Base-by-base conservation (phyloP, 2,329 filamentous ascomycete species). In the Penicillium sp. region DNA sequence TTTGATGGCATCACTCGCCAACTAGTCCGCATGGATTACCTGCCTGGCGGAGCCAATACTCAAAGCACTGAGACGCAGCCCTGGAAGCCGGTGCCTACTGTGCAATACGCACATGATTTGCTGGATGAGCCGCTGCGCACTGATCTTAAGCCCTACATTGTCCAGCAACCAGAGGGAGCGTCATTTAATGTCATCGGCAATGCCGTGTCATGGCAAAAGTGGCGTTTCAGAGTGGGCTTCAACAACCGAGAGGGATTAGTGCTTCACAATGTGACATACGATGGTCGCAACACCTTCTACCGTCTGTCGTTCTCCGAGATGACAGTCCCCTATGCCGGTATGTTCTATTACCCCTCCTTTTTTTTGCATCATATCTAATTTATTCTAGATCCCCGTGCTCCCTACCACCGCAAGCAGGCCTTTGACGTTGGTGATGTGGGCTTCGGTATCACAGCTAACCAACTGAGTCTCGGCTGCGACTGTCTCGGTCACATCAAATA, bases 401-500 rank as follows among this genome's bases (percentile, higher is more conserved):
- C 88, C 2, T 89, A 81, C 73, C 86, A 89, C 75, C 86, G 86
- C 72, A 90, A 89, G 71, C 82, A 85, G 10, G 87, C 87, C 0
- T 90, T 89, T 64, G 87, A 90, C 67, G 79, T 89, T 9, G 88
- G 88, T 33, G 87, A 90, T 69, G 86, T 81, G 37, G 83, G 86
- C 40, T 85, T 86, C 9, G 87, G 87, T 33, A 80, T 86, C 54
- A 88, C 86, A 74, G 85, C 86, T 48, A 89, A 90, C 72, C 85
- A 89, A 65, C 79, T 90, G 3, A 83, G 87, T 60, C 79, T 90
- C 0, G 88, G 88, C 41, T 90, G 87, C 66, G 87, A 90, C 69
- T 90, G 88, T 67, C 78, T 90, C 0, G 87, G 87, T 2, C 84
- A 85, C 12, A 90, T 90, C 67, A 84, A 89, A 67, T 90, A 90